Percentiles rank a stretch among this genome's conserved stretches.
Conservation (phyloP, 2,329 filamentous ascomycete species). For the Byssothecium circinans region DNA sequence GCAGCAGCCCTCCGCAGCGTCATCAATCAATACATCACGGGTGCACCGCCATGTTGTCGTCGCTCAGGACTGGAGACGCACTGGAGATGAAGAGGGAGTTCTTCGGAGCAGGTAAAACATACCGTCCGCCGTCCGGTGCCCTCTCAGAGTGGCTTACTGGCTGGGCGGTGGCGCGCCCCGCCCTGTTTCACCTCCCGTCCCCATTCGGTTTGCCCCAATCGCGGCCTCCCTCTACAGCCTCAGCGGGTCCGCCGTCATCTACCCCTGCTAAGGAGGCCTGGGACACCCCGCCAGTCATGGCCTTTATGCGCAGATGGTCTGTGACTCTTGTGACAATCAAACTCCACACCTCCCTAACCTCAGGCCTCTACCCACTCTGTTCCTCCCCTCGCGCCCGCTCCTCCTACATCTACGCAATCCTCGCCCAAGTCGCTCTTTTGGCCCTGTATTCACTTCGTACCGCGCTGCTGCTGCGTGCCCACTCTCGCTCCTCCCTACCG, state of each 20-base stretch:
- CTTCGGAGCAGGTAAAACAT: slow-evolving; percentile 9
- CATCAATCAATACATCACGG: not conserved
- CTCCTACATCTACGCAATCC: slow-evolving; percentile 8
- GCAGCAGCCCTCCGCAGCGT: not conserved
- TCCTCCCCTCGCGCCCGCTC: not conserved
- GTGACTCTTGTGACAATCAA: slow-evolving; percentile 9
- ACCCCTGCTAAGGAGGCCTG: not conserved
- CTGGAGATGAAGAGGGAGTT: slow-evolving; percentile 7
- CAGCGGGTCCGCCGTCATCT: not conserved
- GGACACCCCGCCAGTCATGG: slow-evolving; percentile 3
- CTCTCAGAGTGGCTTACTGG: not conserved
- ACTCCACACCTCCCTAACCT: slow-evolving; percentile 4
- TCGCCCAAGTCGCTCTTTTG: slow-evolving; percentile 37
- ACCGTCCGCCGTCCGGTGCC: not conserved
- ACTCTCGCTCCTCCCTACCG: slow-evolving; percentile 22
- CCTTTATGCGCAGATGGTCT: slow-evolving; percentile 3
- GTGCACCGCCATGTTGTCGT: not conserved
- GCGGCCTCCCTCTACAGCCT: not conserved
- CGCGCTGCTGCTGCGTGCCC: slow-evolving; percentile 20
- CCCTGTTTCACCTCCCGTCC: slow-evolving; percentile 10
- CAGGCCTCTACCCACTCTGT: not conserved
- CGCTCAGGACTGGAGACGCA: not conserved
- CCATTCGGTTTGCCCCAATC: not conserved
- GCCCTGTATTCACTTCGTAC: slow-evolving; percentile 27
- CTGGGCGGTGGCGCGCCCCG: slow-evolving; percentile 3